Percentiles rank a stretch among this genome's conserved stretches.
Conservation (phyloP, 495 filamentous ascomycete genomes). For the Podospora comata region DNA sequence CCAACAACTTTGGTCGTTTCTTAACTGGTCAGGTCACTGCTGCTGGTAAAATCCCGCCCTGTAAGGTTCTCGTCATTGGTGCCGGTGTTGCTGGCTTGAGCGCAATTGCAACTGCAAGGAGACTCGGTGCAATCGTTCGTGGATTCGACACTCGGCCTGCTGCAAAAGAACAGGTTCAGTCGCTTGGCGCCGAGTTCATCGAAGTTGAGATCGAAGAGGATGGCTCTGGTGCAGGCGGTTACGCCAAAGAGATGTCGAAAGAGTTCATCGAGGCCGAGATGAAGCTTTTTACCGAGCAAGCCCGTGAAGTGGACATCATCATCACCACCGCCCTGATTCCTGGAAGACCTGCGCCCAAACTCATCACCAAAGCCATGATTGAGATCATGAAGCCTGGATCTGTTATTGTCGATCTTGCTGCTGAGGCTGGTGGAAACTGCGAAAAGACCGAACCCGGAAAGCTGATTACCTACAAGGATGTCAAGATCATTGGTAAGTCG, state of each 20-base stretch:
- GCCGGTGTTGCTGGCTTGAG: conserved; percentile 78
- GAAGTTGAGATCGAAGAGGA: conserved; percentile 83
- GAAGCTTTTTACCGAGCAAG: conserved; percentile 80
- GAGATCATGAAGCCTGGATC: conserved; percentile 78
- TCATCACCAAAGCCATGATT: conserved; percentile 76
- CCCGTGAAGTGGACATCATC: conserved; percentile 79
- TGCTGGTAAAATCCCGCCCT: conserved; percentile 76
- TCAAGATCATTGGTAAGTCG: conserved; percentile 69
- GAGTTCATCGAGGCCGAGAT: conserved; percentile 86
- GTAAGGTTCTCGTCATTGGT: conserved; percentile 79
- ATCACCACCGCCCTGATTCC: conserved; percentile 82
- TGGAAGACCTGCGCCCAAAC: conserved; percentile 67
- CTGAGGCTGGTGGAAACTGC: conserved; percentile 78
- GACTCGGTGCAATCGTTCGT: conserved; percentile 78
- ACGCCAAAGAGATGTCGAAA: conserved; percentile 84
- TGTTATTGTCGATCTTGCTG: conserved; percentile 75
- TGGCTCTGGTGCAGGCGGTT: conserved; percentile 74
- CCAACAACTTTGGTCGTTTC: conserved; percentile 78
- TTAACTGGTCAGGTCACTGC: conserved; percentile 80
- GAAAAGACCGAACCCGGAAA: conserved; percentile 69
- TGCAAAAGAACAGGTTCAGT: conserved; percentile 79
- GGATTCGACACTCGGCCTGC: conserved; percentile 79
- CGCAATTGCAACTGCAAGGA: conserved; percentile 74
- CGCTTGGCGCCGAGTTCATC: conserved; percentile 77
- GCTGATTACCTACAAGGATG: conserved; percentile 63